Evolutionary conservation across 805 yeast species (phyloP).

Genomic region (Wickerhamiella brachini): DNA sequence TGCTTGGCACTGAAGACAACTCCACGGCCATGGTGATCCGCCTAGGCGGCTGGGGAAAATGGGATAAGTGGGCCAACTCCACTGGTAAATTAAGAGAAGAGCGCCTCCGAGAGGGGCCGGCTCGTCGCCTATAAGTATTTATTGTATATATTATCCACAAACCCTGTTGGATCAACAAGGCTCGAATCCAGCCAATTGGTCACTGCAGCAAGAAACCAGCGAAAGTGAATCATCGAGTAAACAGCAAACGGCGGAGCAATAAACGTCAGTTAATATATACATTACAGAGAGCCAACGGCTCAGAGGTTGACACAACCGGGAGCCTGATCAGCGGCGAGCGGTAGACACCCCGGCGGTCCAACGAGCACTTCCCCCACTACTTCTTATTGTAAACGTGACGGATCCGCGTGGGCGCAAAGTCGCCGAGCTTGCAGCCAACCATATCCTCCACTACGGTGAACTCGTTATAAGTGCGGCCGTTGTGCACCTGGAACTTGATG

Average conservation of each 20-base stretch:
- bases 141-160: background rate
- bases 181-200: too few species aligned
- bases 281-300: too few species aligned
- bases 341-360: too few species aligned
- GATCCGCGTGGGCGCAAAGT: constrained; percentile 89
- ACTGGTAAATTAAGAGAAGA: constrained; percentile 74
- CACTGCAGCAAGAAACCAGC: too few species aligned
- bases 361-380: too few species aligned
- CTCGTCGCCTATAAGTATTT: background rate
- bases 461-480: constrained; percentile 87
- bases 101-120: constrained; percentile 29
- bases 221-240: too few species aligned
- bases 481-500: constrained; percentile 83
- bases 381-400: constrained; percentile 57
- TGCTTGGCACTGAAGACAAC: constrained; percentile 85
- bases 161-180: too few species aligned
- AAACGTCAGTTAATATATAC: background rate
- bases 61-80: constrained; percentile 65
- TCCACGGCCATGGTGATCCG: constrained; percentile 82
- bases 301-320: too few species aligned
- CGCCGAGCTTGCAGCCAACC: constrained; percentile 94
- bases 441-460: constrained; percentile 80
- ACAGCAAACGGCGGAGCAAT: too few species aligned
- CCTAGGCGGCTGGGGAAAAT: constrained; percentile 83
- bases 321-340: too few species aligned